A percentile compares a stretch with the other conserved stretches of the same genome.
phyloP scores from a whole-genome alignment of 495 filamentous ascomycete genomes.

The Penicillium fimorum region DNA sequence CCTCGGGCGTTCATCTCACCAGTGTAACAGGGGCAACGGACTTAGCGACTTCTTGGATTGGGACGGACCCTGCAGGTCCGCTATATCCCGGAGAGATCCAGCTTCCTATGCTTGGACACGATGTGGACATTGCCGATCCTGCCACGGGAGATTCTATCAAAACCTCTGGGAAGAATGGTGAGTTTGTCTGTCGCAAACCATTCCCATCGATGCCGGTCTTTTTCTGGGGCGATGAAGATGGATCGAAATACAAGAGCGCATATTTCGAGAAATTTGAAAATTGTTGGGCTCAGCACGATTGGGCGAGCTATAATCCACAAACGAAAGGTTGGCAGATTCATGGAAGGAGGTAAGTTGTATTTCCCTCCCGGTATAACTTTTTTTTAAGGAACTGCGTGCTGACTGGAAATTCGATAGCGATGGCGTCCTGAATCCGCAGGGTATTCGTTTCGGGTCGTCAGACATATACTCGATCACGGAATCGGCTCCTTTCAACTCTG shows the following conservation, averaged over 20 bases:
- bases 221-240: constrained; percentile 62
- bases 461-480: constrained; percentile 75
- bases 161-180: constrained; percentile 45
- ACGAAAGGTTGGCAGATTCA: constrained; percentile 73
- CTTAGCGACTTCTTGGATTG: constrained; percentile 67
- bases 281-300: constrained; percentile 73
- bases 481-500: constrained; percentile 47
- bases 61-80: constrained; percentile 59
- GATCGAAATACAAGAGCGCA: constrained; percentile 56
- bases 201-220: constrained; percentile 72
- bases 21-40: constrained; percentile 77
- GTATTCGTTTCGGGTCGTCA: constrained; percentile 70
- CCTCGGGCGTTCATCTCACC: constrained; percentile 55
- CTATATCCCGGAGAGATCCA: constrained; percentile 68
- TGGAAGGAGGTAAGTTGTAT: constrained; percentile 57
- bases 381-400: constrained; percentile 32
- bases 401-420: constrained; percentile 50
- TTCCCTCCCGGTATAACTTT: background rate
- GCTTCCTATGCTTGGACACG: constrained; percentile 58
- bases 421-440: constrained; percentile 71
- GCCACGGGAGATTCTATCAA: constrained; percentile 51
- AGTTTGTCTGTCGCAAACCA: constrained; percentile 61
- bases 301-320: constrained; percentile 49
- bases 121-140: constrained; percentile 61
- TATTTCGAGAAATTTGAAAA: constrained; percentile 52